Conservation (phyloP, 176 grass and related monocot species). For the Triticum dicoccoides region DNA sequence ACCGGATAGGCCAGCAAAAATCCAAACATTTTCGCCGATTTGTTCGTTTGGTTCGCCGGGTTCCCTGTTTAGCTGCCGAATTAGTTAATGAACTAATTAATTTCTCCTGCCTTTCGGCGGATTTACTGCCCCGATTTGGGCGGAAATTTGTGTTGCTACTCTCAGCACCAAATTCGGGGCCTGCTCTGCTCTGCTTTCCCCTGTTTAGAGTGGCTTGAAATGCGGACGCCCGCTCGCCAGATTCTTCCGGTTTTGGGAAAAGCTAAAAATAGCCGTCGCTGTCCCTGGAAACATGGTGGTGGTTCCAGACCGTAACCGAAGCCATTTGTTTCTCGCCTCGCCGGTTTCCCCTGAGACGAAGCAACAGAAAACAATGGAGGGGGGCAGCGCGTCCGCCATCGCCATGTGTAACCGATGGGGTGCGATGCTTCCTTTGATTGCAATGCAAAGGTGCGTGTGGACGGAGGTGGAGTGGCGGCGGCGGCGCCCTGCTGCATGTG, state of each 20-base stretch:
- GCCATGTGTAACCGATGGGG: conserved; percentile 35
- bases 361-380: not conserved
- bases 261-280: not conserved
- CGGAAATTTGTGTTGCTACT: not conserved
- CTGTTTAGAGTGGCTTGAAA: not conserved
- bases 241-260: not conserved
- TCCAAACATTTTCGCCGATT: not conserved
- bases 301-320: not conserved
- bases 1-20: not conserved
- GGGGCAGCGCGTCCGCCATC: not conserved
- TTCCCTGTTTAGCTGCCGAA: not conserved
- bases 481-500: not conserved
- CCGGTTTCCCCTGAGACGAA: not conserved
- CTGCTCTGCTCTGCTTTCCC: not conserved
- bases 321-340: not conserved
- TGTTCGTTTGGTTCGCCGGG: not conserved
- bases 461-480: not conserved
- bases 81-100: not conserved
- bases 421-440: conserved; percentile 39
- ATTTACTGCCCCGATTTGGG: not conserved
- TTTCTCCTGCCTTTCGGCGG: not conserved
- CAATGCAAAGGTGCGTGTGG: conserved; percentile 33
- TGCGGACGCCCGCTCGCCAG: not conserved
- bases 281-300: not conserved
- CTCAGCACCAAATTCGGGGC: not conserved